Base-by-base conservation (phyloP, 768 basidiomycete species). In the Lactarius psammicola region DNA sequence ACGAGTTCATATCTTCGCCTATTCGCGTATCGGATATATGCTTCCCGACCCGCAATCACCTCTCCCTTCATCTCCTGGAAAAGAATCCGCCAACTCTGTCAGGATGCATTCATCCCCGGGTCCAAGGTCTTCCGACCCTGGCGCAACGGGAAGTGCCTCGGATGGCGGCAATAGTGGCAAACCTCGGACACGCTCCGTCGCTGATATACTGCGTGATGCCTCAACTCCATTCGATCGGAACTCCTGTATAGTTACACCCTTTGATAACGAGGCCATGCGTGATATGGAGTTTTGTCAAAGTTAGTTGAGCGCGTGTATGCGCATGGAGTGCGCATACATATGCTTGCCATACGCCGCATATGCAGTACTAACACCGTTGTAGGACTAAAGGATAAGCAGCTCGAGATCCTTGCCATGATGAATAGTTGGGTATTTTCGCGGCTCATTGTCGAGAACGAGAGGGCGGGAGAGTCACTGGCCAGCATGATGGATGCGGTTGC, bases 201-300 rank as follows among this genome's bases (percentile, higher is more conserved):
- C 56, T 17, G 56, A 57, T 31, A 67, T 67, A 36, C 31, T 67
- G 66, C 49, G 42, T 5, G 62, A 67, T 38, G 40, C 57, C 10
- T 67, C 66, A 9, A 63, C 17, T 5, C 55, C 74, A 0, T 78
- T 79, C 63, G 75, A 79, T 65, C 74, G 71, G 54, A 70, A 69
- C 7, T 63, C 70, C 20, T 66, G 61, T n/a, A 67, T 79, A 33
- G 67, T 78, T 4, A 59, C 71, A 11, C 79, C 79, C 0, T 78
- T 78, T 62, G 75, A 77, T 34, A 70, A 75, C 6, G 78, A 80
- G 65, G 62, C 69, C 3, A 73, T 72, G 31, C 68, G 76, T 10
- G 78, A 79, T 44, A 72, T 67, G 0, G 74, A 74, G 53, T 78
- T 77, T 69, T 63, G 75, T 40, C 69, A 76, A 69, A 74, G 79